Conservation (phyloP, 2,329 filamentous ascomycete species). For the Aspergillus sp. region DNA sequence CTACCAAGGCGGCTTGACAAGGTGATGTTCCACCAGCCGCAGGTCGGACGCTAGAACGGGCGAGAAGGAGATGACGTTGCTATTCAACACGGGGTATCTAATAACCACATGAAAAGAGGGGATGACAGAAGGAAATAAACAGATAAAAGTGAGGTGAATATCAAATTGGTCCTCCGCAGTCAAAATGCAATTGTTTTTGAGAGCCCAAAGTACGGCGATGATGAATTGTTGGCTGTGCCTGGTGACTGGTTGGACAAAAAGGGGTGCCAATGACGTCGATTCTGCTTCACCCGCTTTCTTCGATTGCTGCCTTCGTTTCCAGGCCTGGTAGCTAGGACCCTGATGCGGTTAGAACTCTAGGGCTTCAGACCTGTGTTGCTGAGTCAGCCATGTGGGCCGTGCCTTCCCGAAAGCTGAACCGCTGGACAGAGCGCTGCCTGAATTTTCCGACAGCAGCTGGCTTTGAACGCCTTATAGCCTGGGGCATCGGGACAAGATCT, state of each 20-base stretch:
- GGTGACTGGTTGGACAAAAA: conserved; percentile 4
- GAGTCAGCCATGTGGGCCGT: not conserved
- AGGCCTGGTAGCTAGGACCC: not conserved
- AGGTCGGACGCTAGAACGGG: conserved; percentile 4
- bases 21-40: conserved; percentile 1
- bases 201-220: not conserved
- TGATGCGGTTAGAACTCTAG: conserved; percentile 17
- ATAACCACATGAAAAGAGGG: not conserved
- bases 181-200: conserved; percentile 8
- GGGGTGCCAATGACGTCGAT: conserved; percentile 8
- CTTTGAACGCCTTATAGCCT: conserved; percentile 22
- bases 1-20: conserved; percentile 23
- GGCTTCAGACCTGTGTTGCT: conserved; percentile 22
- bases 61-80: not conserved
- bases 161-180: conserved; percentile 3
- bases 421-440: not conserved
- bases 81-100: not conserved
- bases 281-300: conserved; percentile 1
- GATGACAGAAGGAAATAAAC: not conserved
- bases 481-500: conserved; percentile 22
- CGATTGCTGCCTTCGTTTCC: not conserved
- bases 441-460: conserved; percentile 9
- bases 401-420: too few species aligned
- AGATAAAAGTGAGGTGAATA: conserved; percentile 11
- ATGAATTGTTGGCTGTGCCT: conserved; percentile 2